Evolutionary conservation across 1,284 basidiomycete genomes (phyloP).

Genomic region (Rhodotorula sp.): DNA sequence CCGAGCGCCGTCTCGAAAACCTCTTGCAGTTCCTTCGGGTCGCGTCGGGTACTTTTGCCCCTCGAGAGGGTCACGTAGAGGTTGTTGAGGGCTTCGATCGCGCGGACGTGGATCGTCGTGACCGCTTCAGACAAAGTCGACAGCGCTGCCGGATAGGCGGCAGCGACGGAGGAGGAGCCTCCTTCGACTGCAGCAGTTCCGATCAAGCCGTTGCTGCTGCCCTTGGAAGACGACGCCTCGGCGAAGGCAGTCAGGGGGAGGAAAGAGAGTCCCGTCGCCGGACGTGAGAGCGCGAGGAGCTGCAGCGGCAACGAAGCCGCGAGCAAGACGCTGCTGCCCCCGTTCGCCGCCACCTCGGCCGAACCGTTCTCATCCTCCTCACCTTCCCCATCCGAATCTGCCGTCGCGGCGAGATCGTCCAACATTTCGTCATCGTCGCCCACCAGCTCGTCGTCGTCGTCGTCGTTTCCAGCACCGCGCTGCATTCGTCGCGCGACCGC

Average conservation of each 20-base stretch:
- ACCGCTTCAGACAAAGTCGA: conserved; percentile 26
- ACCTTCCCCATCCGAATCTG: conserved; percentile 8
- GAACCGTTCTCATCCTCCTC: conserved; percentile 45
- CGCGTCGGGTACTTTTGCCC: conserved; percentile 1
- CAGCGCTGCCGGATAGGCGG: conserved; percentile 19
- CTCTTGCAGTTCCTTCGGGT: conserved; percentile 21
- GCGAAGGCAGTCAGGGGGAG: conserved; percentile 19
- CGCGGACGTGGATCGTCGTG: conserved; percentile 67
- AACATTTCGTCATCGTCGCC: conserved; percentile 22
- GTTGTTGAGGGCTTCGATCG: conserved; percentile 88
- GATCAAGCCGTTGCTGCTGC: conserved; percentile 15
- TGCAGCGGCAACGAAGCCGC: conserved; percentile 28
- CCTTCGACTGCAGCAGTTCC: conserved; percentile 23
- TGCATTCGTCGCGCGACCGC: background rate
- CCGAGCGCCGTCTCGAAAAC: conserved; percentile 29
- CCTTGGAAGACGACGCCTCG: background rate
- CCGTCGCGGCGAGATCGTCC: conserved; percentile 25
- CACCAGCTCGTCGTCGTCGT: conserved; percentile 12
- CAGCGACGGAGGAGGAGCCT: background rate
- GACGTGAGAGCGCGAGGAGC: conserved; percentile 35
- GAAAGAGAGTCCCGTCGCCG: conserved; percentile 30
- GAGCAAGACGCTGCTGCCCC: conserved; percentile 43
- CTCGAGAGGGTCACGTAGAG: conserved; percentile 67
- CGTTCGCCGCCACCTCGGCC: background rate
- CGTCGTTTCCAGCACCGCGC: background rate